These are phyloP conservation scores for Coniochaeta hoffmannii DNA, from an alignment of 2,329 filamentous ascomycete genomes.

Conservation along the genomic window DNA sequence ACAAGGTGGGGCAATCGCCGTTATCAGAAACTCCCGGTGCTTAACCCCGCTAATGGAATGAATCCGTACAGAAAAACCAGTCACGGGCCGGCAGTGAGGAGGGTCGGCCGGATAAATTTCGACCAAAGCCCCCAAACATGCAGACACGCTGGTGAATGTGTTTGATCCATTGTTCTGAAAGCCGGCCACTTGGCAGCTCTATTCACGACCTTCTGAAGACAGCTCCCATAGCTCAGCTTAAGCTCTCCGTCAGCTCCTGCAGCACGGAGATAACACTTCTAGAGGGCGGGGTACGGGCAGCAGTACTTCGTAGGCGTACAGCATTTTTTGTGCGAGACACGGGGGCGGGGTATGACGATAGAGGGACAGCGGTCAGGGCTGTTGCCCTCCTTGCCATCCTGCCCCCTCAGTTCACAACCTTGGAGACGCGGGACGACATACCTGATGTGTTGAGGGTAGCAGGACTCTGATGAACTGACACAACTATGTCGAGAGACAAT, in stretches of 20 bases:
- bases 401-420: background rate
- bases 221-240: background rate
- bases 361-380: background rate
- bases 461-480: background rate
- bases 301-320: background rate
- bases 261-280: background rate
- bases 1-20: background rate
- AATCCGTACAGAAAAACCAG: background rate
- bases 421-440: background rate
- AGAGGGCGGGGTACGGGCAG: background rate
- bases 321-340: background rate
- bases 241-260: background rate
- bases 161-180: too few species aligned
- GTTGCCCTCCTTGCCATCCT: background rate
- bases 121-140: too few species aligned
- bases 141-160: too few species aligned
- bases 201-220: background rate
- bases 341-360: background rate
- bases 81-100: too few species aligned
- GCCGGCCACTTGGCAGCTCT: background rate
- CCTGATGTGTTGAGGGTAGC: background rate
- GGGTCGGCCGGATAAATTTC: too few species aligned
- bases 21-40: background rate
- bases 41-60: background rate
- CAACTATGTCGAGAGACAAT: too few species aligned